Evolutionary conservation across 495 filamentous ascomycete genomes (phyloP), one percentile per base, ranked within the genome.

Genomic region (Aspergillus panamensis): DNA sequence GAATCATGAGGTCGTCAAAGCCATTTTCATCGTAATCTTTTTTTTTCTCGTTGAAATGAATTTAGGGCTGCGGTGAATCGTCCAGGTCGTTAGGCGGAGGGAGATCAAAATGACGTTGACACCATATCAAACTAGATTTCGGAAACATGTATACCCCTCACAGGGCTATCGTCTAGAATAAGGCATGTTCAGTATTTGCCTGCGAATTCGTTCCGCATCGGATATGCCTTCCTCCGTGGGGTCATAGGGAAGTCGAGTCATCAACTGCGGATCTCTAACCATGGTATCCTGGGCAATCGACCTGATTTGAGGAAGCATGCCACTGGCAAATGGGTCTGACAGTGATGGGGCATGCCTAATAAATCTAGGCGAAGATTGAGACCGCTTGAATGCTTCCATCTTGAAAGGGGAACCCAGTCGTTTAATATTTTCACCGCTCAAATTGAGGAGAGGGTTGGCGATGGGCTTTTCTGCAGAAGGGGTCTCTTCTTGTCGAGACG

Each of bases 341-440:
- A 75, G 61, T 8, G 74, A 75, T 7, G 75, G 74, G 25, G 71
- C 69, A 53, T 75, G 75, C 59, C 72, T 62, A 25, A 64, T 61
- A 31, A 62, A 64, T 44, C 72, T 57, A 10, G 62, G 52, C 14
- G 71, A 61, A 6, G 67, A 60, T 13, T 66, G 65, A 16, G 65
- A 61, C 49, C 69, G 70, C 53, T 67, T 72, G 43, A 58, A 51
- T 17, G 61, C 57, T 47, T 79, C 74, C 9, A 72, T 55, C 32
- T 72, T 73, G 66, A 83, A 83, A 13, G 80, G 80, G 12, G 80
- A 83, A 48, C 80, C 79, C 43, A 83, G 68, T 43, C 78, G 75
- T 51, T 74, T 78, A 39, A 76, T 73, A 31, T 67, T 68, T 48
- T 79, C 75, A 8, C 70, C 70, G 16, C 60, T 59, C 6, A 78